Evolutionary conservation across 768 basidiomycete species (phyloP), one percentile per base, ranked within the genome.

Genomic region (Psilocybe azurescens): DNA sequence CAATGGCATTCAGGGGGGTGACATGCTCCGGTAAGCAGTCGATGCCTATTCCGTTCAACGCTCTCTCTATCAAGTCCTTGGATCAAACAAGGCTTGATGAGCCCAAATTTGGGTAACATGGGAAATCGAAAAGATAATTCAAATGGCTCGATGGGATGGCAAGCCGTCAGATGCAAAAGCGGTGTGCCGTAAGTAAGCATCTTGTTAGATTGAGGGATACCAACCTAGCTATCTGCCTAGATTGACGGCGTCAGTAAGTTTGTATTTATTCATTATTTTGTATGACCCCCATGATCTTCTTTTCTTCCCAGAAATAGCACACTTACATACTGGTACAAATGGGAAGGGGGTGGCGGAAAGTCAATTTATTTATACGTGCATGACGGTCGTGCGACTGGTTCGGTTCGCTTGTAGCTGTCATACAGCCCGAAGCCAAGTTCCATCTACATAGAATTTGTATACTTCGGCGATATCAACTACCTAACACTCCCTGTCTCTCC

Each of bases 181-280:
- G 28, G 28, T 52, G 52, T 53, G 51, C 29, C 52, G 52, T 53
- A 53, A 53, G 52, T 36, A 10, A 20, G 5, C 32, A 53, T 33
- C 32, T 16, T 53, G 52, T 33, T 20, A 18, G 33, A 53, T 36
- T 33, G 30, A 16, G 14, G 4, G 32, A 36, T 36, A 36, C 29
- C 2, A 53, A 53, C 18, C 16, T 53, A 50, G 18, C 1, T 24
- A 28, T 53, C n/a, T 53, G 33, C 11, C 41, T 2, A 44, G 52
- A 53, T 51, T 53, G 52, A 38, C 52, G 52, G 52, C 30, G 33
- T 16, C 52, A 53, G 33, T 53, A 38, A 18, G 52, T 11, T 18
- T n/a, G 16, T 53, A 53, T 7, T 13, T 53, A 14, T 36, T 20
- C 29, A 53, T 30, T 14, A 52, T 29, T 29, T 52, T n/a, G 28